Percentiles rank a stretch among this genome's conserved stretches.
phyloP scores from a whole-genome alignment of 352 stramenopile genomes.

The Phytophthora pistaciae region DNA sequence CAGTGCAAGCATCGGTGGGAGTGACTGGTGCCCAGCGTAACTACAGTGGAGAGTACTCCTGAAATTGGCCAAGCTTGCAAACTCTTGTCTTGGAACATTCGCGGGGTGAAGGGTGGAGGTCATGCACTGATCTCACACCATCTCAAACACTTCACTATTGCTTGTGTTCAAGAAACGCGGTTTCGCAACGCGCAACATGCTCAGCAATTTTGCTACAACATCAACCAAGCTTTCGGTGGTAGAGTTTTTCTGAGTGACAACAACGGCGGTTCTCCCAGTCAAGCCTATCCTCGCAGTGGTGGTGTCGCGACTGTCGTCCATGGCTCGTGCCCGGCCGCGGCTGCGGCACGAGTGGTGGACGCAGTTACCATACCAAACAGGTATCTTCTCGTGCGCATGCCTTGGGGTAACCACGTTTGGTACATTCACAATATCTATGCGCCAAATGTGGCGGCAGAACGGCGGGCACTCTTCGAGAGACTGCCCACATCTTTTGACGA shows the following conservation, averaged over 20 bases:
- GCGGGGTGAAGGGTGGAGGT: background rate
- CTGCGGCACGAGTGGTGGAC: background rate
- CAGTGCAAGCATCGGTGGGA: too few species aligned
- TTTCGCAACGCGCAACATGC: background rate
- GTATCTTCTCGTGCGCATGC: background rate
- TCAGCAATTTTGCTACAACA: background rate
- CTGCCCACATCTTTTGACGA: constrained; percentile 10
- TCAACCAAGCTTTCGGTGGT: background rate
- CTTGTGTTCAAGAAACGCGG: background rate
- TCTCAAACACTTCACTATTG: background rate
- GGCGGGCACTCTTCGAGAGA: background rate
- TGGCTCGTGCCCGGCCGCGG: background rate
- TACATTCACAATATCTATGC: constrained; percentile 18
- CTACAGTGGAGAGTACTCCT: too few species aligned
- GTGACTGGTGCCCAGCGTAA: too few species aligned
- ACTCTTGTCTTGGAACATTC: background rate
- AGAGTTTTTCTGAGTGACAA: background rate
- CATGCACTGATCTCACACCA: background rate
- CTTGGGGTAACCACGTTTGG: background rate
- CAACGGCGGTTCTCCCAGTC: background rate
- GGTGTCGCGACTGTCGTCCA: background rate
- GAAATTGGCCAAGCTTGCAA: background rate
- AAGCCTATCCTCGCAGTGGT: background rate
- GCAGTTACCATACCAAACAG: background rate
- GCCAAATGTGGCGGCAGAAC: constrained; percentile 2